Evolutionary conservation across 371 early-diverging fungal genomes (phyloP).

Genomic region (Mucor irregularis): DNA sequence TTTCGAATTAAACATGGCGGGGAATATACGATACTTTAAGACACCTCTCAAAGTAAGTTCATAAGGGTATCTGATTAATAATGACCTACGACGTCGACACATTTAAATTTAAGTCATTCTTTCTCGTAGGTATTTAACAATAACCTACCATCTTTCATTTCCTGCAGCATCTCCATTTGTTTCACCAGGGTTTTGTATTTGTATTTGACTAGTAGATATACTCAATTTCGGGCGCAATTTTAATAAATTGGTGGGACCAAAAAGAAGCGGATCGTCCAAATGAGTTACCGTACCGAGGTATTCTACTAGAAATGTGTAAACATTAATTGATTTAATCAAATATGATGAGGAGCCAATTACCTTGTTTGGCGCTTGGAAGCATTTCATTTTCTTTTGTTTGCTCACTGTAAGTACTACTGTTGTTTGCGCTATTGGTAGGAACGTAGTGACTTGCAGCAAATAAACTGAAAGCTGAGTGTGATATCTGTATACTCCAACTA

Average conservation of each 20-base stretch:
- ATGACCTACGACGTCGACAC: conserved; percentile 42
- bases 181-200: conserved; percentile 59
- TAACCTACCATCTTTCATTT: conserved; percentile 46
- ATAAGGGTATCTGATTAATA: conserved; percentile 59
- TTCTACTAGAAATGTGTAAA: conserved; percentile 1
- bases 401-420: not conserved
- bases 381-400: no score
- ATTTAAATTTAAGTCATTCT: not conserved
- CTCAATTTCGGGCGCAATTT: conserved; percentile 23
- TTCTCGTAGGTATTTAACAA: not conserved
- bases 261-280: conserved; percentile 31
- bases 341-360: not conserved
- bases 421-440: conserved; percentile 4
- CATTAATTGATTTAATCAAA: not conserved
- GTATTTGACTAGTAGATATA: conserved; percentile 58
- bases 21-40: conserved; percentile 54
- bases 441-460: conserved; percentile 31
- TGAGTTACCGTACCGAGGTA: conserved; percentile 17
- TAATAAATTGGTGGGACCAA: conserved; percentile 34
- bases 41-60: conserved; percentile 67
- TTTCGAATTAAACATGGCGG: conserved; percentile 16
- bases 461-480: conserved; percentile 24
- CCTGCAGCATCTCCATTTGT: conserved; percentile 44
- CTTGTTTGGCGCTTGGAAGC: conserved; percentile 3
- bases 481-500: conserved; percentile 45